Base-by-base conservation (phyloP, 2,329 filamentous ascomycete species). In the Pyrenochaeta sp. region DNA sequence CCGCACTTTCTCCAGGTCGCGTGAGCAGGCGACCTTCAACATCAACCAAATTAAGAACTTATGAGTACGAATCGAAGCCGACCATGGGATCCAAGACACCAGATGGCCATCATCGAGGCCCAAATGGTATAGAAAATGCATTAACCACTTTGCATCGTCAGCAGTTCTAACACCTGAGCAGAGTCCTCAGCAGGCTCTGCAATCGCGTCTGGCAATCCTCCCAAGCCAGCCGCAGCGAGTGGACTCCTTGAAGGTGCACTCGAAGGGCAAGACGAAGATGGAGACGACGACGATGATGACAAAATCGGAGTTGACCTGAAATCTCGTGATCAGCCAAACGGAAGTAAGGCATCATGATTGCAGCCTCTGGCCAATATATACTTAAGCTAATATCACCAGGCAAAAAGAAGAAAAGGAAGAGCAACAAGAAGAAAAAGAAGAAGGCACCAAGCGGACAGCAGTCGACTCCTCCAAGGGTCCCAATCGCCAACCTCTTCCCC, bases 381-480 rank as follows among this genome's bases (percentile, higher is more conserved):
- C n/a, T 52, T 50, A 25, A 50, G 42, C 50, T 65, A 32, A 67
- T 47, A 27, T 32, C 12, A 50, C 56, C 64, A 66, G 78, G 73
- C 58, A 90, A 90, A 79, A 92, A 92, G 81, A 92, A 92, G 80
- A 93, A 93, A 66, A 76, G 79, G 53, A 85, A 83, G 72, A 83
- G 82, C 71, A 92, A 90, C 82, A 91, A 89, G 79, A 86, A 88
- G 76, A 86, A 88, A 75, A 89, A 86, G 81, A 90, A 90, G 83
- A 90, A 84, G 76, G 81, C 80, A 69, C 46, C 74, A 8, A 55
- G 40, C 5, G 56, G 87, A 50, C 83, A 85, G 47, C 92, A 96
- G 79, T 90, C 89, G 10, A 83, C 85, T 55, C 91, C 91, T 37
- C 92, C 92, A 1, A 86, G 90, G 32, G 87, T 94, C 25, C 82